Evolutionary conservation across 1,284 basidiomycete genomes (phyloP), one percentile per base, ranked within the genome.

Genomic region (Cryptococcus sp.): DNA sequence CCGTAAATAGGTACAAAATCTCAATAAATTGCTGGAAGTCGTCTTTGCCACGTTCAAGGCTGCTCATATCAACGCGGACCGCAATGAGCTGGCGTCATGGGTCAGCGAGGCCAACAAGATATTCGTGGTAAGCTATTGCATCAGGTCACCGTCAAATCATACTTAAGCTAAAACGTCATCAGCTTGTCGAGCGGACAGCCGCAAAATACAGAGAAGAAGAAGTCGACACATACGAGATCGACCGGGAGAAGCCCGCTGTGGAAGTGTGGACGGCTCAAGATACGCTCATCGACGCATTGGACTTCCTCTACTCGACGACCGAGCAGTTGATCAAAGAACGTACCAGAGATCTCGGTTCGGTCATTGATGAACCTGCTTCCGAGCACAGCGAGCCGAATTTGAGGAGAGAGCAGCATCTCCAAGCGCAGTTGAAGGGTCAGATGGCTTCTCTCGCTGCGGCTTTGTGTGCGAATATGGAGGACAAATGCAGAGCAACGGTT

Each of bases 251-350:
- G 38, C 87, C 87, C 0, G 55, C 66, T 0, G 85, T 88, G 80
- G 85, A 88, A 64, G 85, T 91, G 1, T 99, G 95, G 95, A 91
- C 92, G 2, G 91, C 77, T 86, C 72, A 82, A 82, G 64, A 81
- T 84, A 7, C 76, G 0, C 77, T 90, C 47, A 84, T 96, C 55
- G 86, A 90, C 50, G 82, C 87, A 23, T 79, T 91, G 3, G 82
- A 89, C 46, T 83, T 83, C 47, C 82, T 94, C 20, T 94, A 93
- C 70, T 84, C 87, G 52, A 76, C 84, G 1, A 90, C 90, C 0
- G 85, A 80, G 46, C 66, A 71, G 4, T 63, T 82, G n/a, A 76
- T 84, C 30, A 70, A 75, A 38, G 79, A 83, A 40, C 76, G 82
- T 13, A 78, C 76, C 10, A 73, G 81, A 3, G 79, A 81, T 53